Evolutionary conservation across 306 rosid genomes (phyloP), one percentile per base, ranked within the genome.

Genomic region (Fragaria nilgerrensis): DNA sequence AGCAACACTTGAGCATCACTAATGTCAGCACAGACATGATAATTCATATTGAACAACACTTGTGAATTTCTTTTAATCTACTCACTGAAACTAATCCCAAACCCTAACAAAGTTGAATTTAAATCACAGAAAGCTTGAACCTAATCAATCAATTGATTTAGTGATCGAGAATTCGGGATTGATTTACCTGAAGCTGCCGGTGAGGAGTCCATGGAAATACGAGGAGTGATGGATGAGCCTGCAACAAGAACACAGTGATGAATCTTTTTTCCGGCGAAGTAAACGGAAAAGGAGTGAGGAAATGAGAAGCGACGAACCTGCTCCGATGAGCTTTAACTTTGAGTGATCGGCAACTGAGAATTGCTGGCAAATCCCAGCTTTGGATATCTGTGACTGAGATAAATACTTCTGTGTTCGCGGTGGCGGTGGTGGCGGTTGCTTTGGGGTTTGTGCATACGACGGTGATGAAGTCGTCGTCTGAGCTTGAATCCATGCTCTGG

Each of bases 171-270:
- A n/a, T 16, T 50, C 2, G 50, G 41, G 16, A 5, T 27, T 16
- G 34, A 52, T 37, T 53, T 83, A 89, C 97, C 97, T 90, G 84
- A 90, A 92, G 83, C 87, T 87, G 49, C 97, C 87, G 25, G 76
- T 17, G 58, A 92, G 88, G 58, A 90, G 93, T 61, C 97, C 88
- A 50, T 81, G 84, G 78, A 92, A 92, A 75, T 90, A 90, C 17
- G 90, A 74, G 29, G 90, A 89, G 77, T 81, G 86, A 36, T 90
- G 84, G 27, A 87, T 45, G 50, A 90, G 92, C 79, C 96, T 92
- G 92, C 58, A 0, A 61, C 52, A 0, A 61, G 17, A n/a, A 66
- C 14, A 43, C 5, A 73, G 41, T 5, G 20, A 62, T 17, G 7
- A 64, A 34, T 22, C 43, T 29, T 81, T 29, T 81, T 81, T 55